Evolutionary conservation across 1,139 yeast genomes (phyloP).

Genomic region (Magnusiomyces paraingens): DNA sequence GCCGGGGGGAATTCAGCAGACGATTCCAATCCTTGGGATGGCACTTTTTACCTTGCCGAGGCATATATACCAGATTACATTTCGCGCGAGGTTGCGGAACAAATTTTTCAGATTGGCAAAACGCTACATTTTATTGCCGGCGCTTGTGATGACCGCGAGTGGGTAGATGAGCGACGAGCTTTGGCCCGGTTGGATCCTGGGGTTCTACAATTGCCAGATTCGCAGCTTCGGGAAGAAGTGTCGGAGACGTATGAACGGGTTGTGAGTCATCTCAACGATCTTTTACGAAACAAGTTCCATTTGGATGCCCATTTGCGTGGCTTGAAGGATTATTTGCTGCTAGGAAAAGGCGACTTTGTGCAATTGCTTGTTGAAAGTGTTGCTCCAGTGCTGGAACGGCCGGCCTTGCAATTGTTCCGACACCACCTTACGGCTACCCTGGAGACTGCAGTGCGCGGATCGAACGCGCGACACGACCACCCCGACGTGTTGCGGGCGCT

Average conservation of each 20-base stretch:
- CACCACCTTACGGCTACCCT: constrained; percentile 61
- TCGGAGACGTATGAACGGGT: constrained; percentile 52
- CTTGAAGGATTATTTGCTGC: constrained; percentile 59
- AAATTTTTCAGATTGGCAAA: constrained; percentile 71
- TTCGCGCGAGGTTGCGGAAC: constrained; percentile 41
- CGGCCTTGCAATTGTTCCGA: constrained; percentile 57
- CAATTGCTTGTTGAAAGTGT: constrained; percentile 58
- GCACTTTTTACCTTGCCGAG: constrained; percentile 29
- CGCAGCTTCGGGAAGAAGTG: constrained; percentile 40
- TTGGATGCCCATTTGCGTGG: constrained; percentile 53
- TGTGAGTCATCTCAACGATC: constrained; percentile 45
- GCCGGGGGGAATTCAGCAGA: constrained; percentile 5
- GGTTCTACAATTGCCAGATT: constrained; percentile 22
- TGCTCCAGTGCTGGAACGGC: constrained; percentile 46
- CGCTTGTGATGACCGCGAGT: constrained; percentile 55
- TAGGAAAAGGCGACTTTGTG: constrained; percentile 74
- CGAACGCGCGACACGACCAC: constrained; percentile 49
- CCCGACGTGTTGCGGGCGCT: constrained; percentile 45
- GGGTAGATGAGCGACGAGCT: constrained; percentile 42
- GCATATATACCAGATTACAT: constrained; percentile 57
- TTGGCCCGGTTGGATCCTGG: constrained; percentile 8
- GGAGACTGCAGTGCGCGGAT: constrained; percentile 57
- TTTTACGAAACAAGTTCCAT: constrained; percentile 46
- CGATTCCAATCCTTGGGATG: constrained; percentile 24
- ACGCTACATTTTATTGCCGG: constrained; percentile 61